These are phyloP conservation scores for Heliamphora exappendiculata DNA, from an alignment of 148 eudicot species.

Conservation along the genomic window DNA sequence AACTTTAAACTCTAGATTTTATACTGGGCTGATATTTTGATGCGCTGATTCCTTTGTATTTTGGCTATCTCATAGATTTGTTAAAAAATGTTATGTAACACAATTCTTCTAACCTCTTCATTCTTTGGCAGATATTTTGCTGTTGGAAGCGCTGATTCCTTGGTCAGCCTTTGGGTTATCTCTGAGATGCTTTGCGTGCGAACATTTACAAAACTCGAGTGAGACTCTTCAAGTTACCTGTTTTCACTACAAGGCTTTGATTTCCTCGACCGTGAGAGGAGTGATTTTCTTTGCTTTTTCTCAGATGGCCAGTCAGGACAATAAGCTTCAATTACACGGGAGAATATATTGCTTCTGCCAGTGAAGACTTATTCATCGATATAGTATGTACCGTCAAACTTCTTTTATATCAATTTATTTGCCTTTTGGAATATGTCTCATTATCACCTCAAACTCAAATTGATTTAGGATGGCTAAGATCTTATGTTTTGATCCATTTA, in stretches of 20 bases:
- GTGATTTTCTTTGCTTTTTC: constrained; percentile 13
- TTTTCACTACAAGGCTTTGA: constrained; percentile 9
- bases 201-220: constrained; percentile 91
- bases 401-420: background rate
- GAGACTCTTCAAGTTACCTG: constrained; percentile 24
- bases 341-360: constrained; percentile 93
- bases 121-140: constrained; percentile 71
- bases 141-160: constrained; percentile 98
- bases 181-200: constrained; percentile 88
- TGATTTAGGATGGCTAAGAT: background rate
- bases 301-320: constrained; percentile 98
- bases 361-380: constrained; percentile 94
- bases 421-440: no score
- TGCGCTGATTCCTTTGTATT: no score
- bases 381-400: constrained; percentile 45
- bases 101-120: no score
- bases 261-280: background rate
- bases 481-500: background rate
- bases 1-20: no score
- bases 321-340: constrained; percentile 96
- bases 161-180: constrained; percentile 97
- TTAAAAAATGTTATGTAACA: no score
- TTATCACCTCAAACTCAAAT: background rate
- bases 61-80: no score
- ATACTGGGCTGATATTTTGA: no score